Evolutionary conservation across 495 filamentous ascomycete genomes (phyloP).

Genomic region (Penicillium pancosmium): DNA sequence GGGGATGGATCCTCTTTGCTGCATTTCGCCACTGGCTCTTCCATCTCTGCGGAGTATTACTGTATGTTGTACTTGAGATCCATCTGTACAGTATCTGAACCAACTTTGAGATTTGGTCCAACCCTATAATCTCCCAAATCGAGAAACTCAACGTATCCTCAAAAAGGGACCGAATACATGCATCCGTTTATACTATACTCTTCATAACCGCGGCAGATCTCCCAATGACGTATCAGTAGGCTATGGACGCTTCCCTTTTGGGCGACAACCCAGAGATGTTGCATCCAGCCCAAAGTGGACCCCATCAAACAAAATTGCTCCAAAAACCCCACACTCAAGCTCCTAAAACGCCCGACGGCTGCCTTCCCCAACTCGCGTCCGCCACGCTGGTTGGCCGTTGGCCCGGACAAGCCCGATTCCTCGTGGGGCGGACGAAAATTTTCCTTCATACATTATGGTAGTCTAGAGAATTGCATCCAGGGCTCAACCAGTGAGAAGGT

Average conservation of each 20-base stretch:
- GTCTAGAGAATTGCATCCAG: conserved; percentile 2
- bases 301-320: background rate
- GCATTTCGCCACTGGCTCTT: background rate
- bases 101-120: too few relatives aligned
- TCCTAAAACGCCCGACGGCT: conserved; percentile 33
- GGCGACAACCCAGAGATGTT: conserved; percentile 1
- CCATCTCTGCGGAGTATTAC: background rate
- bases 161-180: too few relatives aligned
- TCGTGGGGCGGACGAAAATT: conserved; percentile 20
- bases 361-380: conserved; percentile 13
- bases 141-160: too few relatives aligned
- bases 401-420: conserved; percentile 21
- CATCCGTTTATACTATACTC: background rate
- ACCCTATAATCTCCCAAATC: too few relatives aligned
- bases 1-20: background rate
- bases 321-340: conserved; percentile 14
- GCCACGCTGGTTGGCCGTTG: conserved; percentile 13
- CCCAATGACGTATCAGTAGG: conserved; percentile 9
- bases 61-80: too few relatives aligned
- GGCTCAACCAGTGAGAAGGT: background rate
- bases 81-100: too few relatives aligned
- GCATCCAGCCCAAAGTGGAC: conserved; percentile 16
- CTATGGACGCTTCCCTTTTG: conserved; percentile 2
- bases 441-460: background rate
- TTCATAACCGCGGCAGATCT: background rate